Evolutionary conservation across 129 eudicot genomes (phyloP).

Genomic region (Deinandra increscens): DNA sequence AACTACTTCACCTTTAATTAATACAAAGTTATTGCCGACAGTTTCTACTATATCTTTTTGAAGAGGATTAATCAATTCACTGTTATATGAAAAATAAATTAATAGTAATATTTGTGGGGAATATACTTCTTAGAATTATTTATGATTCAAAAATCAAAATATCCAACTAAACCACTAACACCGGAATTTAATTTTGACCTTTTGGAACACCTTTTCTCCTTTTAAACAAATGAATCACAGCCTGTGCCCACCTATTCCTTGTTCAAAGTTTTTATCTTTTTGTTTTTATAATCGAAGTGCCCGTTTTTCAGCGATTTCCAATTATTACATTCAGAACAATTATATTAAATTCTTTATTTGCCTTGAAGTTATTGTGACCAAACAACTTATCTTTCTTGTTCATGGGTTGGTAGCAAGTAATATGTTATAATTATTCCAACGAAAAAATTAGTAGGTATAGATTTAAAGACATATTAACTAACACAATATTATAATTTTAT

Average conservation of each 20-base stretch:
- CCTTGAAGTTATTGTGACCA: constrained; percentile 26
- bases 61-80: not conserved
- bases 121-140: too few relatives aligned
- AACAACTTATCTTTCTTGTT: constrained; percentile 36
- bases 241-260: constrained; percentile 25
- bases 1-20: not conserved
- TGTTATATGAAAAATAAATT: too few relatives aligned
- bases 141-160: not conserved
- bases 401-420: constrained; percentile 25
- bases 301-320: constrained; percentile 33
- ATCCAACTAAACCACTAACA: constrained; percentile 1
- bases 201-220: constrained; percentile 11
- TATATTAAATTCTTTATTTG: constrained; percentile 10
- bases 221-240: constrained; percentile 26
- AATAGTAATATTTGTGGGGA: too few relatives aligned
- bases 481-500: not conserved
- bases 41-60: not conserved
- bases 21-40: not conserved
- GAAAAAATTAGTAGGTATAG: constrained; percentile 17
- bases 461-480: constrained; percentile 6
- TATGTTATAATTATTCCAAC: not conserved
- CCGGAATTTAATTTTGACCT: constrained; percentile 28
- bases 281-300: constrained; percentile 18
- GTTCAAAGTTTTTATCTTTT: constrained; percentile 18
- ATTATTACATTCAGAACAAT: constrained; percentile 24